phyloP scores from a whole-genome alignment of 352 stramenopile genomes.

The Lagenidium giganteum region DNA sequence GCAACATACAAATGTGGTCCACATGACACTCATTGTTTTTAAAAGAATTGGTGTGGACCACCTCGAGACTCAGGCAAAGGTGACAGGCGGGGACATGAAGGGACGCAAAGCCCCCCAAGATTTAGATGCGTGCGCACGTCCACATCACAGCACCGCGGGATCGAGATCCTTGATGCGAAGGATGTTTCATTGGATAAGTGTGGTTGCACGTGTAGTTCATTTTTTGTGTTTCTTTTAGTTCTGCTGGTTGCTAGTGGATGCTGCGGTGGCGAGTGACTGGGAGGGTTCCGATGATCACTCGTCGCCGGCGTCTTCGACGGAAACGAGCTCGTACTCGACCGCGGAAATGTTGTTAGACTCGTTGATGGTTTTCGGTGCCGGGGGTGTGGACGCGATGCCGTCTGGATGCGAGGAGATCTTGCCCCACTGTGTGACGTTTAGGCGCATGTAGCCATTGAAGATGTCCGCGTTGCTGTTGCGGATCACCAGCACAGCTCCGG shows the following conservation, averaged over 20 bases:
- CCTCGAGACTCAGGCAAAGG: no score
- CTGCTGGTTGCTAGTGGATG: background rate
- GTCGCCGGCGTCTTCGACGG: constrained; percentile 41
- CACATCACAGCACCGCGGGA: no score
- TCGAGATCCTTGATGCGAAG: no score
- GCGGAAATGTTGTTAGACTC: constrained; percentile 61
- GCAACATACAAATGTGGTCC: no score
- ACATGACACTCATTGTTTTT: no score
- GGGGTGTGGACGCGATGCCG: constrained; percentile 52
- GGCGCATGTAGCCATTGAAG: constrained; percentile 70
- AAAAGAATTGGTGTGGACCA: no score
- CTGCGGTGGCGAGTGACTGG: background rate
- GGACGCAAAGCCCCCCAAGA: no score
- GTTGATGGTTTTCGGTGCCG: constrained; percentile 30
- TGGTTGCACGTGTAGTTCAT: no score
- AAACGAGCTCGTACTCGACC: constrained; percentile 73
- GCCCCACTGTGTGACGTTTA: constrained; percentile 77
- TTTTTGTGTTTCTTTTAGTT: no score
- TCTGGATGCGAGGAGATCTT: constrained; percentile 61
- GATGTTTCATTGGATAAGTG: no score
- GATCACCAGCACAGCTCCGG: constrained; percentile 43
- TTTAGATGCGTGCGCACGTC: no score
- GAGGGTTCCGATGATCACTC: constrained; percentile 20
- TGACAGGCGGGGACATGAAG: no score
- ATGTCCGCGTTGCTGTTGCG: constrained; percentile 72